Percentiles rank a stretch among this genome's conserved stretches.
phyloP scores from a whole-genome alignment of 805 yeast species.

The Pichia paraexigua region DNA sequence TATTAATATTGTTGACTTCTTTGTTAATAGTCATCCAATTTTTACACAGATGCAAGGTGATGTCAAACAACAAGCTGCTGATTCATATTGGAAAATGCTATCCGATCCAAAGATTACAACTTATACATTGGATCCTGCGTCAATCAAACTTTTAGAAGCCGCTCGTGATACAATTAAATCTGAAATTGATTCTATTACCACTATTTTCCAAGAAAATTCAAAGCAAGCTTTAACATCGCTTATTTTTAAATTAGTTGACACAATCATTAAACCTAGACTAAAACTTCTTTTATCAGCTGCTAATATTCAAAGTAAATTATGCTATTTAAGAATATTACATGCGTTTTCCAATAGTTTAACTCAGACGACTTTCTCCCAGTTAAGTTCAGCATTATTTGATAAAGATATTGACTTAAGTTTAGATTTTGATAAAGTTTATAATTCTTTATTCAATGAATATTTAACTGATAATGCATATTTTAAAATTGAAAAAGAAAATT shows the following conservation, averaged over 20 bases:
- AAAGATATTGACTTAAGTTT: constrained; percentile 37
- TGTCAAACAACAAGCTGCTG: constrained; percentile 13
- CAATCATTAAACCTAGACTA: constrained; percentile 51
- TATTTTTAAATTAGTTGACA: constrained; percentile 69
- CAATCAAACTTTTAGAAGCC: constrained; percentile 47
- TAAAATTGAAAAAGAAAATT: constrained; percentile 57
- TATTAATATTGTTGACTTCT: constrained; percentile 68
- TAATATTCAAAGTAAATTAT: constrained; percentile 51
- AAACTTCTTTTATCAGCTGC: constrained; percentile 56
- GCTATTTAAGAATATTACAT: constrained; percentile 71
- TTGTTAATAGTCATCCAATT: constrained; percentile 70
- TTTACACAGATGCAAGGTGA: constrained; percentile 41
- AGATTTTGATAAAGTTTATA: constrained; percentile 61
- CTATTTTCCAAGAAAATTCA: constrained; percentile 58
- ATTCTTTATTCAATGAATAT: constrained; percentile 68
- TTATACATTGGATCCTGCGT: constrained; percentile 41
- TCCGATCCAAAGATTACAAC: constrained; percentile 50
- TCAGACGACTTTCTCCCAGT: constrained; percentile 46
- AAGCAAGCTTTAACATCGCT: constrained; percentile 58
- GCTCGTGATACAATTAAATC: constrained; percentile 52
- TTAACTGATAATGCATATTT: constrained; percentile 62
- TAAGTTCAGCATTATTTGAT: constrained; percentile 50
- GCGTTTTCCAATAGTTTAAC: constrained; percentile 52
- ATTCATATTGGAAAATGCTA: constrained; percentile 48
- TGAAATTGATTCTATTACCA: constrained; percentile 65